Conservation (phyloP, 768 basidiomycete genomes). For the Leucocoprinus birnbaumii region DNA sequence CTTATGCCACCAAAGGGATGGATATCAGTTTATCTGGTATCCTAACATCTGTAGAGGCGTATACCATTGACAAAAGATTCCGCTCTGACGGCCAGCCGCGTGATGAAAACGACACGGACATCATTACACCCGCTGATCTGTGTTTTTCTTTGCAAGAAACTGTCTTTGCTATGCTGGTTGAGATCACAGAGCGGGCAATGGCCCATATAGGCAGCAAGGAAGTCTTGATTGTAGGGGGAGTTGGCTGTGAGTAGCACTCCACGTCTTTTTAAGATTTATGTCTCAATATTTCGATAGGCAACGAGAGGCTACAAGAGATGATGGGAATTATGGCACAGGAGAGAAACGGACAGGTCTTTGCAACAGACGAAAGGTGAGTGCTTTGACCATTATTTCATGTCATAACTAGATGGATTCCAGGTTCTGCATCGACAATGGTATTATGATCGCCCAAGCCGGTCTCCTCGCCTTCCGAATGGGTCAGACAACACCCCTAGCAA, state of each 20-base stretch:
- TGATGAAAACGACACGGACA: constrained; percentile 52
- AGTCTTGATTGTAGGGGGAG: constrained; percentile 96
- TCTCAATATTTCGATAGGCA: constrained; percentile 49
- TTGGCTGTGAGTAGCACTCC: constrained; percentile 78
- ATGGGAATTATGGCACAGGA: constrained; percentile 97
- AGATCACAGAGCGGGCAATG: constrained; percentile 99
- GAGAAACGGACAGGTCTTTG: constrained; percentile 85
- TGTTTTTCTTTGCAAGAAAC: constrained; percentile 98
- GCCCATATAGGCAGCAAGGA: constrained; percentile 96
- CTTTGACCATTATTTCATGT: background rate
- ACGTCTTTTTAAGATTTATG: background rate
- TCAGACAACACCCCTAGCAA: constrained; percentile 64
- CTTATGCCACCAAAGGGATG: constrained; percentile 99
- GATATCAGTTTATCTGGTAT: constrained; percentile 96
- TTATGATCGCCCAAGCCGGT: constrained; percentile 99
- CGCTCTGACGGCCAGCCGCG: constrained; percentile 38
- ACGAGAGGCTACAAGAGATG: constrained; percentile 94
- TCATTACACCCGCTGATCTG: constrained; percentile 92
- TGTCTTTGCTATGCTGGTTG: constrained; percentile 96
- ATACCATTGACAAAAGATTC: constrained; percentile 84
- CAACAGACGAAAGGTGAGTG: constrained; percentile 83
- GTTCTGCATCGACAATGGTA: constrained; percentile 99
- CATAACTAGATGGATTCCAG: constrained; percentile 33
- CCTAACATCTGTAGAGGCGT: constrained; percentile 82
- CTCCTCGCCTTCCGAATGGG: constrained; percentile 92